Base-by-base conservation (phyloP, 2,329 filamentous ascomycete genomes). In the Epichloe glyceriae region DNA sequence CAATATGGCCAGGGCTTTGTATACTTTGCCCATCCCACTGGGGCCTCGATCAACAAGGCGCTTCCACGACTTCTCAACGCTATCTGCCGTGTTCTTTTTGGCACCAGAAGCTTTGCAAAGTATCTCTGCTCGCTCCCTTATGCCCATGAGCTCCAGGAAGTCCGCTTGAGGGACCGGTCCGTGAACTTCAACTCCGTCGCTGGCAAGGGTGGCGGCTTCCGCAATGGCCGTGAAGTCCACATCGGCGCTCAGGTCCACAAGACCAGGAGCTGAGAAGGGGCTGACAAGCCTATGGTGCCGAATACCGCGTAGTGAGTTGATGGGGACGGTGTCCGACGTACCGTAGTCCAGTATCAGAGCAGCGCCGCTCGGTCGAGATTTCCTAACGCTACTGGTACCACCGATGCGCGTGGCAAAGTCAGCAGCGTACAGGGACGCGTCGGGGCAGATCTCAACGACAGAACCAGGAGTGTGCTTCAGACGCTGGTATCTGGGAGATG, bases 331-430 rank as follows among this genome's bases (percentile, higher is more conserved):
- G 59, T 82, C 74, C 3, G 80, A 68, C 4, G 91, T 86, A 17
- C 93, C 93, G 68, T 98, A 98, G 70, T 98, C 93, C 44, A 98
- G 80, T 58, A 98, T 88, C n/a, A 98, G 74, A 1, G 91, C 93
- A 8, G 90, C 93, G 47, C 93, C 93, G 0, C 82, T 84, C 1
- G 90, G 82, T 1, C 63, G 64, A 0, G 72, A 58, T 62, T 88
- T 90, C 0, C 74, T 70, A 5, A 73, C 57, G 39, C 71, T 58
- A 1, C 67, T 52, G 0, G 78, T 73, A 48, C 88, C 88, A 49
- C 91, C 91, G 60, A 98, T 95, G 50, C 88, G 82, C 12, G 76
- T 69, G 5, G 93, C 88, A 64, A 98, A 88, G 63, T 95, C 86
- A 43, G 82, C 74, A 1, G 83, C 80, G 66, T 90, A 93, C 38